phyloP scores from a whole-genome alignment of 345 rosid species.

The Chamaenerion angustifolium region DNA sequence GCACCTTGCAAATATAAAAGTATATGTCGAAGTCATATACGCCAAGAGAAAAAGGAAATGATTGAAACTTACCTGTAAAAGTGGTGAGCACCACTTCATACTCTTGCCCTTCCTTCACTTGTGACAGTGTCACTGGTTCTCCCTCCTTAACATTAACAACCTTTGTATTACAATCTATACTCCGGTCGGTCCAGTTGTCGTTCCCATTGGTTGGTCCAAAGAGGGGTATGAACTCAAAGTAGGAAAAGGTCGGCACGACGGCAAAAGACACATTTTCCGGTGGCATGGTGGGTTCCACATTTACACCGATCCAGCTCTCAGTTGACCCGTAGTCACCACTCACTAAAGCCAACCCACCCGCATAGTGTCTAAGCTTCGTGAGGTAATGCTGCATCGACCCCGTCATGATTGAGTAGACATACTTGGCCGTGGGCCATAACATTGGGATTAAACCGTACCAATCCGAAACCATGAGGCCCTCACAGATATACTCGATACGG shows the following conservation, averaged over 20 bases:
- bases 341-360: slow-evolving; percentile 54
- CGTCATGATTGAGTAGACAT: slow-evolving; percentile 85
- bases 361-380: slow-evolving; percentile 63
- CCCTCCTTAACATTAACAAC: slow-evolving; percentile 61
- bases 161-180: too few relatives aligned
- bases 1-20: too few relatives aligned
- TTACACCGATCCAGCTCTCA: slow-evolving; percentile 95
- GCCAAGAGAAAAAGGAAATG: too few relatives aligned
- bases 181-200: neutral
- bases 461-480: slow-evolving; percentile 25
- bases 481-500: slow-evolving; percentile 30
- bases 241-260: slow-evolving; percentile 70
- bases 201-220: slow-evolving; percentile 26
- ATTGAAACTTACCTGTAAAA: slow-evolving; percentile 48
- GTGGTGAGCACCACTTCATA: slow-evolving; percentile 91
- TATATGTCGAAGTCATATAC: too few relatives aligned
- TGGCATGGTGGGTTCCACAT: slow-evolving; percentile 54
- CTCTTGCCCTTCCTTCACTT: slow-evolving; percentile 58
- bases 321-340: slow-evolving; percentile 91
- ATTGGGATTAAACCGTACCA: slow-evolving; percentile 50
- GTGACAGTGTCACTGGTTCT: slow-evolving; percentile 62
- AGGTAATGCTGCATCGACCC: slow-evolving; percentile 79
- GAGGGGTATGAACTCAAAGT: slow-evolving; percentile 88
- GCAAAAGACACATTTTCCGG: slow-evolving; percentile 74
- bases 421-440: slow-evolving; percentile 87